Conservation (phyloP, 1,139 yeast species). For the Pneumocystis jirovecii region DNA sequence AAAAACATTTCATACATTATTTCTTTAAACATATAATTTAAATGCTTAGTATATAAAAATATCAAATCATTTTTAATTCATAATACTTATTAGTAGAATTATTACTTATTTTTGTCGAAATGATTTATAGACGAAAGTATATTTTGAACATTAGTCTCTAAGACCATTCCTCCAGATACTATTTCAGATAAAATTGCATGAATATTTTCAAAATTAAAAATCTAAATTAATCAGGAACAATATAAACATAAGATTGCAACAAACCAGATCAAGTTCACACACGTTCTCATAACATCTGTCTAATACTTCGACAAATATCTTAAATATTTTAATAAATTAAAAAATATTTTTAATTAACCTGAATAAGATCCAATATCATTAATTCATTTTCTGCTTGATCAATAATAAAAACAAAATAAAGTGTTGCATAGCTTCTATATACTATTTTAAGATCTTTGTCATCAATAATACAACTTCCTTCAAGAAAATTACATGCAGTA, state of each 20-base stretch:
- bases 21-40: too few species aligned
- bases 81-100: not conserved
- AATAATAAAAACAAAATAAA: conserved; percentile 85
- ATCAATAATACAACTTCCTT: conserved; percentile 34
- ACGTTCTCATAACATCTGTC: conserved; percentile 89
- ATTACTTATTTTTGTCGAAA: conserved; percentile 20
- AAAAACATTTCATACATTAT: too few species aligned
- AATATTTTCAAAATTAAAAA: conserved; percentile 78
- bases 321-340: not conserved
- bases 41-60: too few species aligned
- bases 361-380: conserved; percentile 84
- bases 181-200: conserved; percentile 78
- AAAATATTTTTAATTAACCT: conserved; percentile 27
- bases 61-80: too few species aligned
- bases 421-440: conserved; percentile 85
- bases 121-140: conserved; percentile 55
- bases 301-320: conserved; percentile 74
- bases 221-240: conserved; percentile 17
- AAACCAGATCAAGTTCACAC: conserved; percentile 86
- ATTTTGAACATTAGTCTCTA: conserved; percentile 71
- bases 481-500: conserved; percentile 61
- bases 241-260: conserved; percentile 59
- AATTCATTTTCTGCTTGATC: conserved; percentile 92
- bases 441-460: conserved; percentile 74
- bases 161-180: conserved; percentile 97